Evolutionary conservation across 1,284 basidiomycete genomes (phyloP).

Genomic region (Pyrrhoderma lamaoense): DNA sequence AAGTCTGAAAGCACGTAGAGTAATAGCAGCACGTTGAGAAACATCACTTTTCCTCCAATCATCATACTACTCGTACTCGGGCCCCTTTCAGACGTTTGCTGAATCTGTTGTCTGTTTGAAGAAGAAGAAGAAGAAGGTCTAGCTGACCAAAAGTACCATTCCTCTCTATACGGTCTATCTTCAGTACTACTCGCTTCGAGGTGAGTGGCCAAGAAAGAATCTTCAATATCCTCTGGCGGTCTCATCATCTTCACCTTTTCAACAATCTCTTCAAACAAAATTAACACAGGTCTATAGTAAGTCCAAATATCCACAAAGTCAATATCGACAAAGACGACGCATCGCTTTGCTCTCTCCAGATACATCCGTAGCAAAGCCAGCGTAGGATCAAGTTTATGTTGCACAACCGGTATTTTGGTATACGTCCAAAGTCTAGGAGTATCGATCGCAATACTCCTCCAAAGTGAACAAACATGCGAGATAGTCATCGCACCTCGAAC

Average conservation of each 20-base stretch:
- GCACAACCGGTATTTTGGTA: conserved; percentile 8
- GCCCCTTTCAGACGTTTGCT: no score
- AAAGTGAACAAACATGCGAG: conserved; percentile 13
- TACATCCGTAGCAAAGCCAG: conserved; percentile 8
- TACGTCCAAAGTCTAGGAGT: conserved; percentile 18
- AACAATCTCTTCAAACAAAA: conserved; percentile 13
- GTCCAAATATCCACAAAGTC: conserved; percentile 13
- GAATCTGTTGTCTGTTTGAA: neutral
- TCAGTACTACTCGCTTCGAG: conserved; percentile 11
- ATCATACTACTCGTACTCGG: no score
- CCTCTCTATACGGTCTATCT: conserved; percentile 6
- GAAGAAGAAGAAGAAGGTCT: neutral
- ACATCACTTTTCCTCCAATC: no score
- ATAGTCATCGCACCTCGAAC: conserved; percentile 4
- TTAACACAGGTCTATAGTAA: conserved; percentile 1
- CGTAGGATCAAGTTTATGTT: conserved; percentile 6
- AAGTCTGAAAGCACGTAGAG: conserved; percentile 11
- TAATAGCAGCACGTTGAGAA: neutral
- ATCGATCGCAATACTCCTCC: conserved; percentile 5
- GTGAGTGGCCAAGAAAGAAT: conserved; percentile 12
- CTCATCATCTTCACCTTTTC: conserved; percentile 2
- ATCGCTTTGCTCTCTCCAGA: conserved; percentile 4
- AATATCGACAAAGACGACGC: conserved; percentile 12
- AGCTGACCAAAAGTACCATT: conserved; percentile 19
- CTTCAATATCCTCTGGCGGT: conserved; percentile 1